Evolutionary conservation across 352 stramenopile species (phyloP), one percentile per base, ranked within the genome.

Genomic region (Pilasporangium apinafurcum): DNA sequence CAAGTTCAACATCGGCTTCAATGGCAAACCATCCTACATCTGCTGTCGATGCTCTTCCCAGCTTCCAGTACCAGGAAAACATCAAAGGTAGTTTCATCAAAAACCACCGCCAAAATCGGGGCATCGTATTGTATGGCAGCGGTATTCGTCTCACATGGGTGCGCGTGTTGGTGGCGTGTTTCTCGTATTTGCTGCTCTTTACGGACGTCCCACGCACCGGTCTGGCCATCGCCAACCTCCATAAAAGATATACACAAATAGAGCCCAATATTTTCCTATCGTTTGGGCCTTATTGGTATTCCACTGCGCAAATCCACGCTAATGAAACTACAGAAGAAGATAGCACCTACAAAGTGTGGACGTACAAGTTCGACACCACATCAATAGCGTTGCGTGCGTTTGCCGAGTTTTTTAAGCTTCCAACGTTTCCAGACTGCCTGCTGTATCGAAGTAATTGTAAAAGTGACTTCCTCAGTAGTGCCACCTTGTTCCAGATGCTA

Each of bases 341-440:
- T 13, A 25, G 25, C 1, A 66, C 43, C 2, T 47, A 46, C 6
- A 43, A 44, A 3, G 41, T 65, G 0, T 66, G 58, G 62, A 63
- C 34, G 25, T 72, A 72, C 58, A 72, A 72, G 31, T 67, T 52
- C 8, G 63, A 74, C 27, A 68, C 59, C 5, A 68, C 56, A 18
- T 74, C 56, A 0, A 48, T 70, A 21, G 42, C 29, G 0, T 65
- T 51, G 48, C 55, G 59, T 0, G 56, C 59, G 5, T 65, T 74
- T 35, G 56, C 46, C 14, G 37, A 37, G 1, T 59, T 46, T 9
- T 45, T 65, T 22, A 14, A 30, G 4, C 26, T 54, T 10, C 4
- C 37, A 2, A 28, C 46, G 4, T 74, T 63, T 16, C 63, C 59
- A 1, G 34, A 42, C 8, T 74, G 63, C 26, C 34, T 74, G 13